Evolutionary conservation across 1,139 yeast genomes (phyloP).

Genomic region (Suhomyces choctaworum): DNA sequence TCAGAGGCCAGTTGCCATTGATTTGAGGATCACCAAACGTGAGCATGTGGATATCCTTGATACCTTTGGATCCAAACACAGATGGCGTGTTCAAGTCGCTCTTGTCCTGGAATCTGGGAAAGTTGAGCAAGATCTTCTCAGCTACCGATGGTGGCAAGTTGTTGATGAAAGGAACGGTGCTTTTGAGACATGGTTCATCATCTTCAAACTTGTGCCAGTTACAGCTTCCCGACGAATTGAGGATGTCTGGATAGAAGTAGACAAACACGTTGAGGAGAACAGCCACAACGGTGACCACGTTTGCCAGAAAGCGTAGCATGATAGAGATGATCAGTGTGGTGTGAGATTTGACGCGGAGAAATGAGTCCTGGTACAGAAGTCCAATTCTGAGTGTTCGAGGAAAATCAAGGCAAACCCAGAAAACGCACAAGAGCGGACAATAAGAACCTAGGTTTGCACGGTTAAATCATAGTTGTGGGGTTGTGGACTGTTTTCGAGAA

Average conservation of each 20-base stretch:
- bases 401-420: too few relatives aligned
- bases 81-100: conserved; percentile 7
- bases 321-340: not conserved
- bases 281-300: conserved; percentile 36
- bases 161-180: conserved; percentile 21
- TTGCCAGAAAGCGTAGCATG: not conserved
- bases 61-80: conserved; percentile 12
- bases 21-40: conserved; percentile 97
- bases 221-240: conserved; percentile 49
- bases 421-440: too few relatives aligned
- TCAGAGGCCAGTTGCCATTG: conserved; percentile 75
- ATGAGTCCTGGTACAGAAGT: too few relatives aligned
- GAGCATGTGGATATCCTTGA: conserved; percentile 59
- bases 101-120: conserved; percentile 29
- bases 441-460: too few relatives aligned
- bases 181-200: conserved; percentile 15
- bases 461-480: too few relatives aligned
- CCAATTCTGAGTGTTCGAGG: too few relatives aligned
- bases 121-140: conserved; percentile 25
- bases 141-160: conserved; percentile 20
- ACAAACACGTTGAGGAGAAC: conserved; percentile 56
- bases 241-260: conserved; percentile 71
- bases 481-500: too few relatives aligned
- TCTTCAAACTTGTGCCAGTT: conserved; percentile 51
- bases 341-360: not conserved